Percentiles rank a stretch among this genome's conserved stretches.
Conservation (phyloP, 768 basidiomycete genomes). For the Tricholoma terreum region DNA sequence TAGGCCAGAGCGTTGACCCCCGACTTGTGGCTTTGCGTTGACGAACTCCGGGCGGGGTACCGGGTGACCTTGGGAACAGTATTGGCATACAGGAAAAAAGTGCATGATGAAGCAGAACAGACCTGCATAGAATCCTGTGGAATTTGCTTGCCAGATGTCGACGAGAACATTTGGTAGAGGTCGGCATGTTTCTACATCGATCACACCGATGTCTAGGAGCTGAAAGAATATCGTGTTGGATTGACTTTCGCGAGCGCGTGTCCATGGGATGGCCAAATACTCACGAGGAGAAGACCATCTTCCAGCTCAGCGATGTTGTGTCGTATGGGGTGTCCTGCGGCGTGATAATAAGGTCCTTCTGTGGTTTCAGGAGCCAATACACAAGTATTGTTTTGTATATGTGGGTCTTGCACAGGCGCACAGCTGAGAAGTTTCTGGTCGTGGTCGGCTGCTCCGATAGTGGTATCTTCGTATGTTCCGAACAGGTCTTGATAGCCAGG, state of each 20-base stretch:
- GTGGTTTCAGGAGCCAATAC: conserved; percentile 52
- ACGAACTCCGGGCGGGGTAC: conserved; percentile 40
- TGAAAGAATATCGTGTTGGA: conserved; percentile 9
- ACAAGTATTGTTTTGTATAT: conserved; percentile 54
- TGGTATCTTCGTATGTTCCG: conserved; percentile 33
- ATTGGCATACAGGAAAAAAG: neutral
- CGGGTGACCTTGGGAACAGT: conserved; percentile 38
- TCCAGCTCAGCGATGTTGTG: conserved; percentile 56
- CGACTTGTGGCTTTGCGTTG: conserved; percentile 44
- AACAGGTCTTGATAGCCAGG: conserved; percentile 45
- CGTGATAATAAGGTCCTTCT: conserved; percentile 55
- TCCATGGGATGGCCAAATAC: conserved; percentile 10
- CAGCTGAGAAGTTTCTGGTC: conserved; percentile 42
- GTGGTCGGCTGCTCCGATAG: conserved; percentile 15
- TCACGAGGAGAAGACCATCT: conserved; percentile 45
- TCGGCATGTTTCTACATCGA: conserved; percentile 55
- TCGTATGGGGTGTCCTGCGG: conserved; percentile 45
- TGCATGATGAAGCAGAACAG: neutral
- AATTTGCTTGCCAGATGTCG: conserved; percentile 58
- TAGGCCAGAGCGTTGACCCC: conserved; percentile 43
- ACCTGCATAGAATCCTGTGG: conserved; percentile 55
- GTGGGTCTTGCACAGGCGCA: conserved; percentile 41
- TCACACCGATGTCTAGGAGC: conserved; percentile 55
- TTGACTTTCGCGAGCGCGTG: neutral
- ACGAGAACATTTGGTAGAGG: conserved; percentile 56